Evolutionary conservation across 768 basidiomycete genomes (phyloP).

Genomic region (Tulasnella sp.): DNA sequence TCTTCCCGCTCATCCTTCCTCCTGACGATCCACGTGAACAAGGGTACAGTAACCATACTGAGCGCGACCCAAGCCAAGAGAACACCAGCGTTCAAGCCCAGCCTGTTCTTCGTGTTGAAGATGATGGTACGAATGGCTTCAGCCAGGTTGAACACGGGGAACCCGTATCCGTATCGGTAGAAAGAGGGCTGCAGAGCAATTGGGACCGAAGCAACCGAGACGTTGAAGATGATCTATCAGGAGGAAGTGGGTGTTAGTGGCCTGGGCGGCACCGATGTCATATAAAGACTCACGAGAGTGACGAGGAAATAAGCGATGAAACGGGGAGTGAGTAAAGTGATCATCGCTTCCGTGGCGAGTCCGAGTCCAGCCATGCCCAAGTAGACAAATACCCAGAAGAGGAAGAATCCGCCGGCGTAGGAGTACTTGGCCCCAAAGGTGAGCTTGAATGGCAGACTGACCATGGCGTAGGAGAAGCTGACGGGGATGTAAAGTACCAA

Average conservation of each 20-base stretch:
- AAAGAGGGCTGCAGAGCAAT: slow-evolving; percentile 44
- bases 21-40: slow-evolving; percentile 26
- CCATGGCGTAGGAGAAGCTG: slow-evolving; percentile 45
- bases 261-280: too few relatives aligned
- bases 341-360: slow-evolving; percentile 39
- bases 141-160: slow-evolving; percentile 67
- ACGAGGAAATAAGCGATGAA: slow-evolving; percentile 42
- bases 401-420: slow-evolving; percentile 39
- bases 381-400: slow-evolving; percentile 40
- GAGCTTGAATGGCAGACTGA: slow-evolving; percentile 46
- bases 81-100: slow-evolving; percentile 40
- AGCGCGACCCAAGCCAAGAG: slow-evolving; percentile 39
- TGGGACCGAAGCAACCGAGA: slow-evolving; percentile 48
- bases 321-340: slow-evolving; percentile 40
- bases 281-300: slow-evolving; percentile 22
- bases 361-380: slow-evolving; percentile 40
- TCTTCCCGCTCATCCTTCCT: slow-evolving; percentile 12
- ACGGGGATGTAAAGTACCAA: slow-evolving; percentile 42
- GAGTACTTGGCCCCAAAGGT: slow-evolving; percentile 43
- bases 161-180: slow-evolving; percentile 59
- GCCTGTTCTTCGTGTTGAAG: slow-evolving; percentile 60
- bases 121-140: slow-evolving; percentile 56
- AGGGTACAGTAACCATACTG: slow-evolving; percentile 8
- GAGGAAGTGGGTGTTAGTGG: slow-evolving; percentile 31
- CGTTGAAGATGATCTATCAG: slow-evolving; percentile 54